Base-by-base conservation (phyloP, 805 yeast species). In the Spathaspora hagerdaliae region DNA sequence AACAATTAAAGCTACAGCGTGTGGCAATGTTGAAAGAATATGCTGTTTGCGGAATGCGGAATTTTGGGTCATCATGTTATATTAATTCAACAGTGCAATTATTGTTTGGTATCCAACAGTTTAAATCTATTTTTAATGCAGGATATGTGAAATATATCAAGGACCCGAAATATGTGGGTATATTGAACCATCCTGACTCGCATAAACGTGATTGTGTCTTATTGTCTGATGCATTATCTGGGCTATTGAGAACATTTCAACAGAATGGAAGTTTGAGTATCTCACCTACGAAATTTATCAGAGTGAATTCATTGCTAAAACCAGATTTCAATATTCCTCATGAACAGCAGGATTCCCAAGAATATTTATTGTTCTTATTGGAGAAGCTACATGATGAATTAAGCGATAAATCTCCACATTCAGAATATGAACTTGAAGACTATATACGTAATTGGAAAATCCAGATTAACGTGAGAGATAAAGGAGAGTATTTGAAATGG, bases 281-380 rank as follows among this genome's bases (percentile, higher is more conserved):
- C 31, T 81, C 83, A 1, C 90, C 92, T 4, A 74, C 78, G 7
- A 77, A 79, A 37, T 85, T 86, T 54, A 68, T 85, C 36, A 73
- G 81, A 39, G 61, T 69, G 1, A 66, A 83, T 42, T 63, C 78
- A 19, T 49, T 64, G 6, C 56, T 84, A 19, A 79, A 84, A 51
- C 90, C 90, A 0, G 87, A 83, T 54, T 73, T 85, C 44, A 67
- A 71, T 51, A 83, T 86, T 10, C 92, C 92, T 0, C 63, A 75
- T 52, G 88, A 84, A 54, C 95, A 87, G 55, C 94, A 87, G 57
- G 95, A 87, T 60, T 83, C 91, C 1, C 89, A 86, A 44, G 94
- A 87, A 54, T 85, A 85, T 55, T 62, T 87, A 38, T 71, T 85
- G 59, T 79, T 85, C 48, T 51, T 85, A 9, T 64, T 86, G 51